These are phyloP conservation scores for Saprolegnia parasitica DNA, from an alignment of 352 stramenopile genomes.

Conservation along the genomic window DNA sequence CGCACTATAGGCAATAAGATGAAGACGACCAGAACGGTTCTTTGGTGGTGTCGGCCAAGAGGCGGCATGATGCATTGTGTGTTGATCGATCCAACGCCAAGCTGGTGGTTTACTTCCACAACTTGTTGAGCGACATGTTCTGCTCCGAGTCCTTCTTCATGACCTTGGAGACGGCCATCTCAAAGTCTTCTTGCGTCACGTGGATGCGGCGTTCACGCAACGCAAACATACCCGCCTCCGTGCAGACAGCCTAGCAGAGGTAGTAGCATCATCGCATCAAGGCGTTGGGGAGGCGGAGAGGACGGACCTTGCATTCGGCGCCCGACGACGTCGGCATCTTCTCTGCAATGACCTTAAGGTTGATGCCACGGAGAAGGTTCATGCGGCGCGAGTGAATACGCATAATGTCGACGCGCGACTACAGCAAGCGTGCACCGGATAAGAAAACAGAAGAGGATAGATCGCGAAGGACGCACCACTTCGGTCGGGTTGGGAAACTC, in stretches of 20 bases:
- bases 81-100: constrained; percentile 38
- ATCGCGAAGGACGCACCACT: constrained; percentile 53
- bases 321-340: constrained; percentile 98
- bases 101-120: constrained; percentile 95
- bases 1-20: too few species aligned
- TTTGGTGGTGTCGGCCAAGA: too few species aligned
- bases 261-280: not conserved
- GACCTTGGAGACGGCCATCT: constrained; percentile 99
- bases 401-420: constrained; percentile 95
- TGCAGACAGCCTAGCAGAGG: constrained; percentile 92
- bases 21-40: too few species aligned
- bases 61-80: too few species aligned
- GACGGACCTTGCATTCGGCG: constrained; percentile 94
- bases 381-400: constrained; percentile 99
- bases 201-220: constrained; percentile 98
- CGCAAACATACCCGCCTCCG: constrained; percentile 99
- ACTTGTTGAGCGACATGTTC: constrained; percentile 97
- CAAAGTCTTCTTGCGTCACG: constrained; percentile 99
- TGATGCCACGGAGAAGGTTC: constrained; percentile 98
- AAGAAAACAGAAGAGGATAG: too few species aligned
- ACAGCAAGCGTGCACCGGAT: too few species aligned
- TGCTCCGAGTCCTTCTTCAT: constrained; percentile 99
- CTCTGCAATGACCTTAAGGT: constrained; percentile 96
- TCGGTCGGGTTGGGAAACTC: constrained; percentile 99
- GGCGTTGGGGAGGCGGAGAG: not conserved